These are phyloP conservation scores for Mycena venus DNA, from an alignment of 768 basidiomycete species.

Conservation along the genomic window DNA sequence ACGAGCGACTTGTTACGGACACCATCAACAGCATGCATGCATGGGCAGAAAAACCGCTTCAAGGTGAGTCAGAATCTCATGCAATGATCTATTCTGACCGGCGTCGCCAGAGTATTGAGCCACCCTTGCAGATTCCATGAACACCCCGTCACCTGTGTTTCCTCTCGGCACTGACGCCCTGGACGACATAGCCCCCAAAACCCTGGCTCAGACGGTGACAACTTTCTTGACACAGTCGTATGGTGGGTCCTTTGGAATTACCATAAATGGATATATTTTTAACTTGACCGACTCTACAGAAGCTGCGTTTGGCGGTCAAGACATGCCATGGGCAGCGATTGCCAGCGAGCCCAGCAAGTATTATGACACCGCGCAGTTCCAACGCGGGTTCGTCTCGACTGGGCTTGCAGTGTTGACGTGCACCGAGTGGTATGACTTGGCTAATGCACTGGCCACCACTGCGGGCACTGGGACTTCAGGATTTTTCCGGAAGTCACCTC, in stretches of 20 bases:
- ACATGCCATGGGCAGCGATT: too few relatives aligned
- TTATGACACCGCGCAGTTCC: background rate
- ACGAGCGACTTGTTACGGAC: background rate
- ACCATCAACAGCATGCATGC: background rate
- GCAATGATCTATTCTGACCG: background rate
- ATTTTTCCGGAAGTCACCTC: background rate
- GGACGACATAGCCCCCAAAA: background rate
- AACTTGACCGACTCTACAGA: background rate
- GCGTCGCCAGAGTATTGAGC: background rate
- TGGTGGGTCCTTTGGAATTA: background rate
- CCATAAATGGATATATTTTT: background rate
- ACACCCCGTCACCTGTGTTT: too few relatives aligned
- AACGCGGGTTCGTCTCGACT: background rate
- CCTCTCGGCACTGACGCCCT: background rate
- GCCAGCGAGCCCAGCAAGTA: background rate
- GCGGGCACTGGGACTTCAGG: background rate
- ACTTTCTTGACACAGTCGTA: background rate
- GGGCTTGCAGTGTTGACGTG: background rate
- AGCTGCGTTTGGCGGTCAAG: conserved; percentile 1
- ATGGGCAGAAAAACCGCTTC: conserved; percentile 12
- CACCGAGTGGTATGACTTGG: background rate
- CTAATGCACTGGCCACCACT: background rate
- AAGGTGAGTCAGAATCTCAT: background rate
- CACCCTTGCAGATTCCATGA: background rate
- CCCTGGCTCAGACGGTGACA: background rate